Conservation (phyloP, 2,329 filamentous ascomycete genomes). For the Pestalotiopsis sp. region DNA sequence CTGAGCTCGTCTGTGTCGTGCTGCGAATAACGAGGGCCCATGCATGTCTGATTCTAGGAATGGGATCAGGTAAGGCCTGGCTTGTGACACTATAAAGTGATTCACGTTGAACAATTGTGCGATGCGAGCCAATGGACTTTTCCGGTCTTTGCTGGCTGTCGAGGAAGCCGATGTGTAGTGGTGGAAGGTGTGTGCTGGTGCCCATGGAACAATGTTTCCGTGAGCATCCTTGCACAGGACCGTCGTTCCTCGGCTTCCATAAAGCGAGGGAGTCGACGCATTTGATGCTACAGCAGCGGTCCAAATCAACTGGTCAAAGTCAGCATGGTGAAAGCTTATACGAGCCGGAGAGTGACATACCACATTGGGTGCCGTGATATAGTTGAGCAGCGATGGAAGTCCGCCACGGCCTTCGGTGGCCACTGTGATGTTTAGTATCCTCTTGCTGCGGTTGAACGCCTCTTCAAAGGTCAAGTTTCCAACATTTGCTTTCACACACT, state of each 20-base stretch:
- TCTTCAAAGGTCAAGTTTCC: conserved; percentile 93
- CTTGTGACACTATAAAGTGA: conserved; percentile 93
- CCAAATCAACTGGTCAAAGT: conserved; percentile 67
- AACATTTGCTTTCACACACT: conserved; percentile 82
- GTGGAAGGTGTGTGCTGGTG: conserved; percentile 66
- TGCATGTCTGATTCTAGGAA: conserved; percentile 83
- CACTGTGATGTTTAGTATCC: conserved; percentile 90
- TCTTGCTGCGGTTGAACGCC: conserved; percentile 82
- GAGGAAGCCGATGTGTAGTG: conserved; percentile 68
- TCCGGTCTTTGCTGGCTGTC: conserved; percentile 66
- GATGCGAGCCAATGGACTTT: conserved; percentile 66
- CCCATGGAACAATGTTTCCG: conserved; percentile 76
- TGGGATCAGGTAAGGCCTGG: conserved; percentile 84
- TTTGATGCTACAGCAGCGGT: conserved; percentile 79
- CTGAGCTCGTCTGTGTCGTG: conserved; percentile 59
- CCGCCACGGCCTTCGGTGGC: conserved; percentile 74
- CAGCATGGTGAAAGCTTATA: not conserved
- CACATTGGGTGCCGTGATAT: conserved; percentile 90
- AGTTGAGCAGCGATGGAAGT: conserved; percentile 85
- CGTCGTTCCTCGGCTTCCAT: conserved; percentile 62
- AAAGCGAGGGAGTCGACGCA: conserved; percentile 65
- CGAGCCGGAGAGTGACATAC: conserved; percentile 55
- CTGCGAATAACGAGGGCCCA: conserved; percentile 66
- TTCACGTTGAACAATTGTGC: conserved; percentile 90
- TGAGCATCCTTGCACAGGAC: conserved; percentile 79